Conservation (phyloP, 495 filamentous ascomycete species). For the Daldinia loculata region DNA sequence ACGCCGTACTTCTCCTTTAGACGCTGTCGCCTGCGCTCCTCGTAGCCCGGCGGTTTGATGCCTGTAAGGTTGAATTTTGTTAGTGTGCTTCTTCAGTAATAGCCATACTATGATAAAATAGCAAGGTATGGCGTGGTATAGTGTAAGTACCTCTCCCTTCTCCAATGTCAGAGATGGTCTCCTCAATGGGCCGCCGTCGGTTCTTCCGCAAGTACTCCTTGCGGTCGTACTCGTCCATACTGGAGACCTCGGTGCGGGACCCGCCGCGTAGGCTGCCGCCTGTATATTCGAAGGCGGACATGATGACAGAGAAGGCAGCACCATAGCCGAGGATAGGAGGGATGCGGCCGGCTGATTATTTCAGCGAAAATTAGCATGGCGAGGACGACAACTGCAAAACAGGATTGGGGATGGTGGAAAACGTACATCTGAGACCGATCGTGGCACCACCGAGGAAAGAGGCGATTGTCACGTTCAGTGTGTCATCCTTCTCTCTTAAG, state of each 20-base stretch:
- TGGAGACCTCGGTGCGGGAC: conserved; percentile 55
- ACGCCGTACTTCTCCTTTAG: conserved; percentile 92
- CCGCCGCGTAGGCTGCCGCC: conserved; percentile 71
- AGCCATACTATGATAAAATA: neutral
- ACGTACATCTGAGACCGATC: conserved; percentile 51
- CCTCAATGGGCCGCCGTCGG: conserved; percentile 77
- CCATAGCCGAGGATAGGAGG: conserved; percentile 84
- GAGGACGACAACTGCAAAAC: neutral
- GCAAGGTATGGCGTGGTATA: neutral
- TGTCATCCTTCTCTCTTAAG: conserved; percentile 57
- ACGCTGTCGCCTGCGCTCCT: conserved; percentile 81
- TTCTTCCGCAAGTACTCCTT: conserved; percentile 79
- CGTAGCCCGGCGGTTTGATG: conserved; percentile 83
- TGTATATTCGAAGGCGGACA: conserved; percentile 79
- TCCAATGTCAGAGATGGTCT: conserved; percentile 83
- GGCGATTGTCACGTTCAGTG: conserved; percentile 50
- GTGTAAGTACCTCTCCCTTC: conserved; percentile 82
- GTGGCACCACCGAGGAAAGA: conserved; percentile 53
- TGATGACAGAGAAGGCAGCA: conserved; percentile 65
- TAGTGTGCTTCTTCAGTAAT: neutral
- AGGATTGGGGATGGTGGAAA: neutral
- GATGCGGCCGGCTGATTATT: conserved; percentile 70
- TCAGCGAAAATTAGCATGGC: neutral
- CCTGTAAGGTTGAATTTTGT: conserved; percentile 59
- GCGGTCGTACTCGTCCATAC: conserved; percentile 80